Conservation (phyloP, 2,329 filamentous ascomycete genomes). For the Verticillium alfalfae region DNA sequence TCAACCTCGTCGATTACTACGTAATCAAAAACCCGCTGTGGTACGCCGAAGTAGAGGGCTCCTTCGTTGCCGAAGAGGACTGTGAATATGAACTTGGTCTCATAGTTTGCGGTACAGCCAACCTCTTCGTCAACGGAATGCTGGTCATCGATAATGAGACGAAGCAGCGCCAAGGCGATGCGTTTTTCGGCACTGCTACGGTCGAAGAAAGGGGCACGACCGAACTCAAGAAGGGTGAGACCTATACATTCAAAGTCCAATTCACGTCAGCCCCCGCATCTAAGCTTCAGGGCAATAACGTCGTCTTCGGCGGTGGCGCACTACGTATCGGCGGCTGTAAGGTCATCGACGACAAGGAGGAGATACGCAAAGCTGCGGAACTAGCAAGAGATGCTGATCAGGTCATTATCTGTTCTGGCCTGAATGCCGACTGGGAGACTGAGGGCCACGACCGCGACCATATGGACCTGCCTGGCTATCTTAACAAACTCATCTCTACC, state of each 20-base stretch:
- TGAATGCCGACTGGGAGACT: slow-evolving; percentile 70
- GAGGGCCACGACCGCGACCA: slow-evolving; percentile 69
- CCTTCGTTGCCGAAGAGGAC: slow-evolving; percentile 54
- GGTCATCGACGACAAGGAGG: slow-evolving; percentile 49
- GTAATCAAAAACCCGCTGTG: slow-evolving; percentile 46
- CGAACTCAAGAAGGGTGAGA: slow-evolving; percentile 51
- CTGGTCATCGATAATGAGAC: slow-evolving; percentile 62
- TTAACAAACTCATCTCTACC: slow-evolving; percentile 61
- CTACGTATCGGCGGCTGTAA: slow-evolving; percentile 58
- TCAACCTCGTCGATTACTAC: slow-evolving; percentile 43
- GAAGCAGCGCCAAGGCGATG: slow-evolving; percentile 55
- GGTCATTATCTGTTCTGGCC: slow-evolving; percentile 70
- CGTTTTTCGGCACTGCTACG: slow-evolving; percentile 61
- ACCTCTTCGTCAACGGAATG: slow-evolving; percentile 56
- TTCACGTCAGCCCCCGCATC: slow-evolving; percentile 55
- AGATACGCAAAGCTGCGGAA: slow-evolving; percentile 61
- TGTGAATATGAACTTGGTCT: slow-evolving; percentile 60
- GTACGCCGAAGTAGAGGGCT: slow-evolving; percentile 58
- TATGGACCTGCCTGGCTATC: slow-evolving; percentile 63
- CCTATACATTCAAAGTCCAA: slow-evolving; percentile 54
- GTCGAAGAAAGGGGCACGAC: slow-evolving; percentile 56
- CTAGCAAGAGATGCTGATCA: slow-evolving; percentile 68
- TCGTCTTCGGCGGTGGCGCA: slow-evolving; percentile 52
- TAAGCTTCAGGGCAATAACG: slow-evolving; percentile 43
- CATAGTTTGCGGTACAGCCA: slow-evolving; percentile 61